These are phyloP conservation scores for Solanum bulbocastanum DNA, from an alignment of 257 asterid species.

Conservation along the genomic window DNA sequence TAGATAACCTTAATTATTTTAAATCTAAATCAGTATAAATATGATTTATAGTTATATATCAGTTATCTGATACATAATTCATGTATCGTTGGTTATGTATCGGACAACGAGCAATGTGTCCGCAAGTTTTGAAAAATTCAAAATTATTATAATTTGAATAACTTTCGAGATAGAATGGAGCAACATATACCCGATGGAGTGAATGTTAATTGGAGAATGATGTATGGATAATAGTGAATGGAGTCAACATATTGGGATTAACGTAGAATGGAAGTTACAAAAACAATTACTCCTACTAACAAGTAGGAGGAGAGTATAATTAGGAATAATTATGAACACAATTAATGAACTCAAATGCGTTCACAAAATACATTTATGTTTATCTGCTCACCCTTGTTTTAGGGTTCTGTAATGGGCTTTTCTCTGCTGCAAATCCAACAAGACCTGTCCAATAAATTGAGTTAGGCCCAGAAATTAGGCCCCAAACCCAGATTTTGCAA, in stretches of 20 bases:
- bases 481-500: background rate
- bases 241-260: background rate
- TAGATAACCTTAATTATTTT: no score
- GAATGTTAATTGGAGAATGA: background rate
- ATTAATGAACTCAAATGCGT: background rate
- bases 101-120: no score
- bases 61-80: no score
- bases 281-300: background rate
- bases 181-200: background rate
- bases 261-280: background rate
- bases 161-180: no score
- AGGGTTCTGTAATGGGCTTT: background rate
- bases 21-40: no score
- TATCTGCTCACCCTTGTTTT: background rate
- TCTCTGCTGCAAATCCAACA: background rate
- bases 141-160: no score
- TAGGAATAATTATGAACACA: background rate
- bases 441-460: background rate
- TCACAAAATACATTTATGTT: background rate
- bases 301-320: background rate
- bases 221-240: background rate
- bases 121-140: rapidly evolving
- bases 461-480: background rate
- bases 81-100: background rate
- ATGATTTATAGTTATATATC: no score